phyloP scores from a whole-genome alignment of 805 yeast species.

The Torulaspora gathmanii region DNA sequence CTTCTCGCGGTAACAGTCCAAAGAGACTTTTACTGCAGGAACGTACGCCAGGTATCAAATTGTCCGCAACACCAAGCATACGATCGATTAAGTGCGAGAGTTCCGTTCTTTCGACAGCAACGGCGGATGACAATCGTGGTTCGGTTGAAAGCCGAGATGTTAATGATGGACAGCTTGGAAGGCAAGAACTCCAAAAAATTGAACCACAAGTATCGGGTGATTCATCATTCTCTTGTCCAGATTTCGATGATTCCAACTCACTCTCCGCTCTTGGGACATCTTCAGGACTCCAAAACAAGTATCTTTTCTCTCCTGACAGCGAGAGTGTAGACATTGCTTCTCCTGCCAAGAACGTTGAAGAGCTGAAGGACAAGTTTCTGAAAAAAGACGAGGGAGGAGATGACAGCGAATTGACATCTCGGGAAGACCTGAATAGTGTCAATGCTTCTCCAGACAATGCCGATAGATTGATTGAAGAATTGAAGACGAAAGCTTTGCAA shows the following conservation, averaged over 20 bases:
- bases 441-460: constrained; percentile 8
- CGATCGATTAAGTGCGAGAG: constrained; percentile 27
- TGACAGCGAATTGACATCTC: constrained; percentile 11
- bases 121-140: not conserved
- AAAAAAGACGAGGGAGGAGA: constrained; percentile 14
- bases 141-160: not conserved
- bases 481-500: constrained; percentile 6
- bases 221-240: constrained; percentile 13
- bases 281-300: constrained; percentile 19
- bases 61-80: constrained; percentile 31
- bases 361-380: constrained; percentile 30
- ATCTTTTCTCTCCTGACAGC: constrained; percentile 30
- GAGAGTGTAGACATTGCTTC: constrained; percentile 30
- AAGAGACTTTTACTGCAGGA: constrained; percentile 6
- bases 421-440: constrained; percentile 8
- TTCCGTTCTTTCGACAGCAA: constrained; percentile 16
- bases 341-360: constrained; percentile 33
- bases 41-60: constrained; percentile 12
- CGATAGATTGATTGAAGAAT: constrained; percentile 12
- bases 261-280: constrained; percentile 2
- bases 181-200: constrained; percentile 2
- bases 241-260: constrained; percentile 4
- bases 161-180: not conserved
- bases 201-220: constrained; percentile 10
- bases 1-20: constrained; percentile 25